Conservation (phyloP, 78 protist genomes). For the Corallochytrium limacisporum region DNA sequence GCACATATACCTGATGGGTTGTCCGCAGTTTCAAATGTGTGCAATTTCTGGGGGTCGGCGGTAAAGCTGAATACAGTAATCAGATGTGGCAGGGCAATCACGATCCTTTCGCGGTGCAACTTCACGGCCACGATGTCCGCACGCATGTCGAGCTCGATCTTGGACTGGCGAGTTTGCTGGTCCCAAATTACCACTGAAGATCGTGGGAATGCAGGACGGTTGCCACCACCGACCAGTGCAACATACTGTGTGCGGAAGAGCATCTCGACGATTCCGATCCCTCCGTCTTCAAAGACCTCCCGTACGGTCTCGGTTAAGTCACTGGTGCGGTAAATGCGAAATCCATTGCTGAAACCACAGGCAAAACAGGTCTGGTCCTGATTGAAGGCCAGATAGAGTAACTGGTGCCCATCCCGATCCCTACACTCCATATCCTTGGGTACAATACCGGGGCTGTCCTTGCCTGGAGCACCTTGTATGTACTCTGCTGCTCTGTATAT, state of each 20-base stretch:
- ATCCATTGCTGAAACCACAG: slow-evolving; percentile 75
- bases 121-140: slow-evolving; percentile 79
- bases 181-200: slow-evolving; percentile 89
- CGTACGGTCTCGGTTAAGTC: slow-evolving; percentile 40
- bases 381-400: slow-evolving; percentile 33
- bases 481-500: too few species aligned
- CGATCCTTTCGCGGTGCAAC: slow-evolving; percentile 81
- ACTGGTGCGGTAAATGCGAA: slow-evolving; percentile 75
- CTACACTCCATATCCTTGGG: too few species aligned
- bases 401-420: slow-evolving; percentile 7
- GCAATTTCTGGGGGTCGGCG: slow-evolving; percentile 55
- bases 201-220: slow-evolving; percentile 66
- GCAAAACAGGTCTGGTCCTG: slow-evolving; percentile 77
- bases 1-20: slow-evolving; percentile 55
- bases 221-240: slow-evolving; percentile 95
- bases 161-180: slow-evolving; percentile 58
- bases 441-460: too few species aligned
- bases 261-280: slow-evolving; percentile 90
- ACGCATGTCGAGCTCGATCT: slow-evolving; percentile 75
- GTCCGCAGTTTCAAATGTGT: slow-evolving; percentile 64
- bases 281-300: slow-evolving; percentile 61
- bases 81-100: slow-evolving; percentile 68
- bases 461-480: too few species aligned
- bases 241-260: slow-evolving; percentile 86
- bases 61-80: slow-evolving; percentile 78